Percentiles rank a stretch among this genome's conserved stretches.
These are phyloP conservation scores for Magnaporthiopsis poae DNA, from an alignment of 2,329 filamentous ascomycete species.

Conservation along the genomic window DNA sequence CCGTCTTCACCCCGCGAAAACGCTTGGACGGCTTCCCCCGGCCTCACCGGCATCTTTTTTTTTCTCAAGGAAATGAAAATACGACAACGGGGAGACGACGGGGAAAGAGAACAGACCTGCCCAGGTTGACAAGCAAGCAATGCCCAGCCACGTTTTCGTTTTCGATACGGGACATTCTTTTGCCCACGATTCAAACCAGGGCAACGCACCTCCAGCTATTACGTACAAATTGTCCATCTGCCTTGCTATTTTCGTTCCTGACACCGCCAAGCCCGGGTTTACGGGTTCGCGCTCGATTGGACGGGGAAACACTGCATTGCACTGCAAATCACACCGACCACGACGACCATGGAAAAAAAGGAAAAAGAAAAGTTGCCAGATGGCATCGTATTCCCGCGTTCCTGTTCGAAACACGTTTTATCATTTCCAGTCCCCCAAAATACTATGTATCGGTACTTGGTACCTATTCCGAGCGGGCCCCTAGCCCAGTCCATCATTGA, in stretches of 20 bases:
- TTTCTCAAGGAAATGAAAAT: neutral
- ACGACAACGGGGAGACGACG: no score
- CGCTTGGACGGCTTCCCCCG: no score
- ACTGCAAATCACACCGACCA: no score
- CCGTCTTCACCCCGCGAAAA: neutral
- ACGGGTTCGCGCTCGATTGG: neutral
- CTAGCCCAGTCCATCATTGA: neutral
- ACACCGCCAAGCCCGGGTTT: constrained; percentile 2
- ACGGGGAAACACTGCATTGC: neutral
- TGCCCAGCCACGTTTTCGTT: neutral
- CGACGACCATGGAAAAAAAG: no score
- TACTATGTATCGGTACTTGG: neutral
- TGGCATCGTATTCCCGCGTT: neutral
- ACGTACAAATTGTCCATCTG: neutral
- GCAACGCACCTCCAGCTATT: neutral
- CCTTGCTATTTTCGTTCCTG: neutral
- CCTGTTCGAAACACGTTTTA: no score
- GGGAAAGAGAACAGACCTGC: neutral
- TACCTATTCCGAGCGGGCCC: neutral
- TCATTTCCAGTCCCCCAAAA: neutral
- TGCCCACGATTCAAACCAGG: neutral
- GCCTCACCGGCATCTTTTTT: no score
- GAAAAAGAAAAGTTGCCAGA: no score
- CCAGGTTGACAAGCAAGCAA: neutral
- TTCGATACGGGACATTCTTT: neutral